Percentiles rank a stretch among this genome's conserved stretches.
These are phyloP conservation scores for Lichtheimia hyalospora DNA, from an alignment of 371 early-diverging fungal species.

Conservation along the genomic window DNA sequence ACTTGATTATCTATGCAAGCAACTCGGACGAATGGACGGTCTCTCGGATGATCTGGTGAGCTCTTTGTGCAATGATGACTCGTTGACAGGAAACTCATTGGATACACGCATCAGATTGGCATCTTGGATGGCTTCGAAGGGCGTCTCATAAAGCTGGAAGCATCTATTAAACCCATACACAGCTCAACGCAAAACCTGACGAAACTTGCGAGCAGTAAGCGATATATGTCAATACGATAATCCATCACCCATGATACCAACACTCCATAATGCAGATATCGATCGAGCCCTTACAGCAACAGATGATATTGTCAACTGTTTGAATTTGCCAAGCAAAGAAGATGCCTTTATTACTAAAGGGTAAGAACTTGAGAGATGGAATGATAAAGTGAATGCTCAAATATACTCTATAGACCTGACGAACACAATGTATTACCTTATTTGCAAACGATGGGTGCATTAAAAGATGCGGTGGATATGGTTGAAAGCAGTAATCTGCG, in stretches of 20 bases:
- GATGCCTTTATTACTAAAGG: slow-evolving; percentile 67
- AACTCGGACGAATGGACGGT: slow-evolving; percentile 43
- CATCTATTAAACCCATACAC: slow-evolving; percentile 85
- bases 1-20: slow-evolving; percentile 36
- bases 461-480: slow-evolving; percentile 58
- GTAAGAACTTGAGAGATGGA: slow-evolving; percentile 10
- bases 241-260: neutral
- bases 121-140: slow-evolving; percentile 85
- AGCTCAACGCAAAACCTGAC: slow-evolving; percentile 83
- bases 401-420: slow-evolving; percentile 36
- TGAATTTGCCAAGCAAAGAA: slow-evolving; percentile 77
- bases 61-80: neutral
- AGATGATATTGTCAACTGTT: slow-evolving; percentile 73
- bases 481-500: slow-evolving; percentile 50
- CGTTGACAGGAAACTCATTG: too few species aligned
- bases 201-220: slow-evolving; percentile 72
- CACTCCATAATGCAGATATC: slow-evolving; percentile 55
- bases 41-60: slow-evolving; percentile 41
- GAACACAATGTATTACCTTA: slow-evolving; percentile 54
- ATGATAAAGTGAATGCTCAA: too few species aligned
- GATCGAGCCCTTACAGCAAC: slow-evolving; percentile 69
- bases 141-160: slow-evolving; percentile 76
- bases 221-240: neutral
- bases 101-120: slow-evolving; percentile 32
- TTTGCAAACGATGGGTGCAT: slow-evolving; percentile 52